Conservation (phyloP, 192 early-diverging fungal genomes). For the Linnemannia exigua region DNA sequence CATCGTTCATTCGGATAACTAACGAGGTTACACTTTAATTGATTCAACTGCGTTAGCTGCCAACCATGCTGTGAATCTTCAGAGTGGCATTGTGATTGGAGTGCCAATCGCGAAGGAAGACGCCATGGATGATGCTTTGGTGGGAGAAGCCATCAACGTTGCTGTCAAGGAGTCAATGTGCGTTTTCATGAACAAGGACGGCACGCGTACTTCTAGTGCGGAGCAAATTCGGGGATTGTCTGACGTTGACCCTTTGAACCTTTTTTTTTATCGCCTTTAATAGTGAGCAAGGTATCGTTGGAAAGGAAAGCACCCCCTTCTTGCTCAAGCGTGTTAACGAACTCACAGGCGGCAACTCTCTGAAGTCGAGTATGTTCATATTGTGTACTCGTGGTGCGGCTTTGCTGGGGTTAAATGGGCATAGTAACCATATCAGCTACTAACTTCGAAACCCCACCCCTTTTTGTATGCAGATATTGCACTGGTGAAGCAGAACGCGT, state of each 20-base stretch:
- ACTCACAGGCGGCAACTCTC: constrained; percentile 86
- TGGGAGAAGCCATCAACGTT: constrained; percentile 79
- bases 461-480: constrained; percentile 76
- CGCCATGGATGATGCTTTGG: constrained; percentile 68
- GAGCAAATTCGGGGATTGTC: neutral
- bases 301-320: constrained; percentile 96
- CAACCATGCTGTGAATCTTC: constrained; percentile 73
- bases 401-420: neutral
- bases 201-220: neutral
- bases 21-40: neutral
- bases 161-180: constrained; percentile 82
- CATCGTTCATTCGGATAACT: neutral
- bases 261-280: neutral
- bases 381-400: neutral
- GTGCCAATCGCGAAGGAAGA: constrained; percentile 88
- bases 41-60: constrained; percentile 54
- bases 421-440: neutral
- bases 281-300: constrained; percentile 73
- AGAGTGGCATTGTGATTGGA: constrained; percentile 88
- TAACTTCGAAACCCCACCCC: neutral
- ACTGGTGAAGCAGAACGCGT: constrained; percentile 93
- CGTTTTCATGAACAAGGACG: neutral
- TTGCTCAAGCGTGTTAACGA: constrained; percentile 88
- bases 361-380: constrained; percentile 73
- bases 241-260: neutral